phyloP scores from a whole-genome alignment of 108 stramenopile species.

The Cyclotella atomus region DNA sequence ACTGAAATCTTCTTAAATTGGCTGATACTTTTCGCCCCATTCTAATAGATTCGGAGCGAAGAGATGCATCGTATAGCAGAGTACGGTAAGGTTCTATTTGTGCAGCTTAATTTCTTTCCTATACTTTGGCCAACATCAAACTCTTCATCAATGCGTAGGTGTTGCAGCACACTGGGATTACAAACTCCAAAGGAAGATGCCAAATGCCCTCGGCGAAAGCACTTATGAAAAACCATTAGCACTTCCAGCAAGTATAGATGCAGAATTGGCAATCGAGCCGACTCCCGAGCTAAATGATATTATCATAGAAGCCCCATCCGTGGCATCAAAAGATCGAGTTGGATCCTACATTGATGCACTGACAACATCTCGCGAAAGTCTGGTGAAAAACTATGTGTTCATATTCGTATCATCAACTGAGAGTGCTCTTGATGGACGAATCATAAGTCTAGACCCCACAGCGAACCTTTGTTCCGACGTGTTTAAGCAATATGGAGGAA shows the following conservation, averaged over 20 bases:
- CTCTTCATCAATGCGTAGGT: too few relatives aligned
- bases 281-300: neutral
- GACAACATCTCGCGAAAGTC: conserved; percentile 38
- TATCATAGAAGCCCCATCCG: neutral
- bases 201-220: neutral
- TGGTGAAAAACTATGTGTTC: conserved; percentile 57
- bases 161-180: conserved; percentile 89
- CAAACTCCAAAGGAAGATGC: conserved; percentile 49
- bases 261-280: neutral
- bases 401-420: conserved; percentile 64
- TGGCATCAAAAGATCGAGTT: conserved; percentile 32
- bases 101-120: too few relatives aligned
- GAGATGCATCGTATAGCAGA: conserved; percentile 90
- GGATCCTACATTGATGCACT: conserved; percentile 62
- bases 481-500: conserved; percentile 39
- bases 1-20: neutral
- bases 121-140: too few relatives aligned
- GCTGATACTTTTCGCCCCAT: neutral
- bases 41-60: conserved; percentile 76
- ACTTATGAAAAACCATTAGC: conserved; percentile 10
- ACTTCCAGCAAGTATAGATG: conserved; percentile 9
- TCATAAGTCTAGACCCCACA: conserved; percentile 52
- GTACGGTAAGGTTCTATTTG: conserved; percentile 48
- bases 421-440: conserved; percentile 41
- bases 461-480: conserved; percentile 50